Evolutionary conservation across 768 basidiomycete species (phyloP), one percentile per base, ranked within the genome.

Genomic region (Baorangia bicolor): DNA sequence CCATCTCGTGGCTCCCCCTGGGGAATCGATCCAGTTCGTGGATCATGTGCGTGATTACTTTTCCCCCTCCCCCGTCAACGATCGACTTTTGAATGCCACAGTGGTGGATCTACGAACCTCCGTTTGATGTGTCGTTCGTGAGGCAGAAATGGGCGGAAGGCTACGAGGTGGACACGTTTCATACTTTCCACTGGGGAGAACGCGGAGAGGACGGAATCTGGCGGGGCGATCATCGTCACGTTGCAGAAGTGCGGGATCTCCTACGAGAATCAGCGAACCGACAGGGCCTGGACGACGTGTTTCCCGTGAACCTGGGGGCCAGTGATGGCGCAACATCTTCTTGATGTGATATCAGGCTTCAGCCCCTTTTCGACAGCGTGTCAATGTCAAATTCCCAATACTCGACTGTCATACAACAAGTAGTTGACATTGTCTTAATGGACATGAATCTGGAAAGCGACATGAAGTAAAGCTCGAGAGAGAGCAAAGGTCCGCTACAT

Each of bases 101-200:
- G 72, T 78, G 77, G 78, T 80, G 80, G 79, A 79, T 80, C 38
- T 76, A 73, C 62, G 62, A 72, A 18, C 77, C 78, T 9, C 81
- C 79, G 20, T 78, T 78, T 50, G 74, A 80, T 51, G 70, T 77
- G 14, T 68, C 69, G 23, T 81, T 77, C 57, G 80, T 81, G 52
- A 71, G 78, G 16, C 65, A 75, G 42, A 72, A 77, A 50, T 81
- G 81, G 81, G 63, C 59, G 0, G 65, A 74, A 51, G 79, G 78
- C 2, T 73, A 66, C 51, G 80, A 80, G 51, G 80, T 81, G 18
- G 81, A 80, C 55, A 77, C 80, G 10, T 80, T 81, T 61, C 80
- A 81, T 55, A 73, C 77, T 0, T 81, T 79, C 54, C 77, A 79
- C 58, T 81, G 80, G 79, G 78, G 76, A 11, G 77, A 78, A 47